Evolutionary conservation across 768 basidiomycete species (phyloP).

Genomic region (Naganishia kalamii): DNA sequence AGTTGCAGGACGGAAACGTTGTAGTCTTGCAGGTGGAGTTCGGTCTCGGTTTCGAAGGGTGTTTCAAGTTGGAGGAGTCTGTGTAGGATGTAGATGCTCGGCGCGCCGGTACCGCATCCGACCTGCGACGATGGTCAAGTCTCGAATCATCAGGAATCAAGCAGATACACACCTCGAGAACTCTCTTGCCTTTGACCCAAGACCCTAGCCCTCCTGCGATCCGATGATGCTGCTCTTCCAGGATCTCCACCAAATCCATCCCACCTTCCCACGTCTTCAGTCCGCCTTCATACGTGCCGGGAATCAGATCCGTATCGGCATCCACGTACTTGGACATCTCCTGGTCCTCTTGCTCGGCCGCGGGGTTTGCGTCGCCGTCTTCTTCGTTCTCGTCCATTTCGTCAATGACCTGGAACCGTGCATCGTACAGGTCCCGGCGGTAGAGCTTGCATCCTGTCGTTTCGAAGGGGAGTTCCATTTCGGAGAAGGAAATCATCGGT

Average conservation of each 20-base stretch:
- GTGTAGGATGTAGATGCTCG: constrained; percentile 66
- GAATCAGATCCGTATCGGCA: constrained; percentile 79
- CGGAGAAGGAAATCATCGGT: constrained; percentile 70
- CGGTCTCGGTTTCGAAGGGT: constrained; percentile 30
- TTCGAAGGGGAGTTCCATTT: constrained; percentile 55
- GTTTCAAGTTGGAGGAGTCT: constrained; percentile 48
- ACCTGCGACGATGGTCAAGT: constrained; percentile 52
- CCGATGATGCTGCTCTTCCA: constrained; percentile 34
- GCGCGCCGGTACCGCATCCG: constrained; percentile 88
- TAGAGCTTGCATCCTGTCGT: constrained; percentile 49
- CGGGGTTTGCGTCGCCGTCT: constrained; percentile 20
- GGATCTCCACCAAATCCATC: constrained; percentile 69
- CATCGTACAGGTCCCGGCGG: constrained; percentile 87
- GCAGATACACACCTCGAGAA: constrained; percentile 63
- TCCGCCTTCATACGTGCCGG: constrained; percentile 90
- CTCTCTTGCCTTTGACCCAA: constrained; percentile 52
- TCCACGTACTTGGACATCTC: constrained; percentile 60
- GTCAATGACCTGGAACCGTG: constrained; percentile 83
- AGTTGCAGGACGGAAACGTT: constrained; percentile 73
- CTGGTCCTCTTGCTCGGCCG: constrained; percentile 24
- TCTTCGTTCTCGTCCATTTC: constrained; percentile 42
- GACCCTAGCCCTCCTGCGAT: constrained; percentile 29
- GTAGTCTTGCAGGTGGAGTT: constrained; percentile 81
- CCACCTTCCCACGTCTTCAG: constrained; percentile 98
- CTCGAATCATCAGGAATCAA: not conserved